Conservation (phyloP, 495 filamentous ascomycete species). For the Evernia prunastri region DNA sequence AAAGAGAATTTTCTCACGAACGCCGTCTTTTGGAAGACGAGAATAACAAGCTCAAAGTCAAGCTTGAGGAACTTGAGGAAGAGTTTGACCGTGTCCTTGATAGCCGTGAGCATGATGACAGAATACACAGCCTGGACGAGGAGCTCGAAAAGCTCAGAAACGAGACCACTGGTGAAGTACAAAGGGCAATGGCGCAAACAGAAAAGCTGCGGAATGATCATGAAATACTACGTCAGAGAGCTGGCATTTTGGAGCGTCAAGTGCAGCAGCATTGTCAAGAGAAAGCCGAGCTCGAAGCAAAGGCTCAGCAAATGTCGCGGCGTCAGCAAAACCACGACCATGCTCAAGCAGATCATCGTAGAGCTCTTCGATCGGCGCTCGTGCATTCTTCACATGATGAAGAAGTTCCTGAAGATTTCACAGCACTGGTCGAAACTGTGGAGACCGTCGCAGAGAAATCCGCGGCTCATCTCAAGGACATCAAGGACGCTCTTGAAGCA, state of each 20-base stretch:
- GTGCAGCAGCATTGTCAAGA: slow-evolving; percentile 48
- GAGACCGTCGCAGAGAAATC: slow-evolving; percentile 48
- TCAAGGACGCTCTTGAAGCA: slow-evolving; percentile 18
- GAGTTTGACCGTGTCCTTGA: slow-evolving; percentile 82
- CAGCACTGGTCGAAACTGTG: slow-evolving; percentile 55
- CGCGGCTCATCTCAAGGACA: slow-evolving; percentile 27
- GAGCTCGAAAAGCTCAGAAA: slow-evolving; percentile 59
- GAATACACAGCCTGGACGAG: slow-evolving; percentile 57
- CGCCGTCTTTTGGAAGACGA: slow-evolving; percentile 73
- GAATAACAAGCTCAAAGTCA: slow-evolving; percentile 63
- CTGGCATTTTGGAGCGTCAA: slow-evolving; percentile 47
- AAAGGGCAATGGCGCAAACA: slow-evolving; percentile 50
- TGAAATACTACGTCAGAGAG: slow-evolving; percentile 47
- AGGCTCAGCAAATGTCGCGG: slow-evolving; percentile 45
- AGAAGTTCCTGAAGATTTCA: slow-evolving; percentile 49
- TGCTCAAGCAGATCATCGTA: slow-evolving; percentile 45
- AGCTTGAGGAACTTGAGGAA: slow-evolving; percentile 81
- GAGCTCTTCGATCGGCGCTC: slow-evolving; percentile 56
- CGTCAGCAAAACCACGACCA: slow-evolving; percentile 42
- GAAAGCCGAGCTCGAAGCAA: slow-evolving; percentile 38
- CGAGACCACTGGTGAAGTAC: slow-evolving; percentile 50
- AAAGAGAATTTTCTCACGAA: slow-evolving; percentile 81
- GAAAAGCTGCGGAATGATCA: slow-evolving; percentile 51
- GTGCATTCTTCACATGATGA: slow-evolving; percentile 53
- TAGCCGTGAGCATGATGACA: slow-evolving; percentile 70